Conservation (phyloP, 495 filamentous ascomycete species). For the Penicillium mononematosum region DNA sequence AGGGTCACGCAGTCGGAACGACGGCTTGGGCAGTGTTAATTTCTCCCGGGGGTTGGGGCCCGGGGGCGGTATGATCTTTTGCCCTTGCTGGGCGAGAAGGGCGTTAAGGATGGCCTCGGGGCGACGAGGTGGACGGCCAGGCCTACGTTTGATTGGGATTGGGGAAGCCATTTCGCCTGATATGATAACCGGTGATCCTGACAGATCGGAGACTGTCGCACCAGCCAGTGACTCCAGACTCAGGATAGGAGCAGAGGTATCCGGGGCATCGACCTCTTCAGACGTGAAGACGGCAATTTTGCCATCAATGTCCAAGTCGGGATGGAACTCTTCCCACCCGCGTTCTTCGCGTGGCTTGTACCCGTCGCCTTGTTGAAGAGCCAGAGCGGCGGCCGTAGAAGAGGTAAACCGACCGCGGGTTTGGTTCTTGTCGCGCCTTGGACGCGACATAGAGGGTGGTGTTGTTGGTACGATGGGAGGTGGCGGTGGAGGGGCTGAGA, state of each 20-base stretch:
- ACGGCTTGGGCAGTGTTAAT: constrained; percentile 63
- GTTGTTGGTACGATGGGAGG: constrained; percentile 38
- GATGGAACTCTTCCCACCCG: constrained; percentile 96
- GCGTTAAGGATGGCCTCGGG: constrained; percentile 61
- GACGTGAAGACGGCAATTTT: constrained; percentile 74
- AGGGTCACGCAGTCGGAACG: constrained; percentile 56
- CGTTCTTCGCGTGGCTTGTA: constrained; percentile 97
- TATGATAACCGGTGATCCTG: constrained; percentile 17
- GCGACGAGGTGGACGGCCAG: constrained; percentile 61
- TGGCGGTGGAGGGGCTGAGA: constrained; percentile 37
- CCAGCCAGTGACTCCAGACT: constrained; percentile 32
- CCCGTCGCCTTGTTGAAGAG: constrained; percentile 83
- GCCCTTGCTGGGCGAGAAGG: constrained; percentile 56
- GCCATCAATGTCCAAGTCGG: constrained; percentile 82
- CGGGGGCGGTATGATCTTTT: constrained; percentile 59
- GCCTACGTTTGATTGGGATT: constrained; percentile 54
- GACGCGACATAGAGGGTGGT: constrained; percentile 47
- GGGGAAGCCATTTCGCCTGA: constrained; percentile 31
- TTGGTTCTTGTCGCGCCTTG: constrained; percentile 51
- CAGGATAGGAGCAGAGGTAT: constrained; percentile 38
- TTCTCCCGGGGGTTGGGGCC: constrained; percentile 66
- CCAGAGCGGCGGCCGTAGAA: constrained; percentile 79
- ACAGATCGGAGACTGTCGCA: constrained; percentile 12
- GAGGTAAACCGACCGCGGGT: constrained; percentile 63
- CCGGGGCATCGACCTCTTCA: constrained; percentile 74